phyloP scores from a whole-genome alignment of 2,329 filamentous ascomycete genomes.

The Biscogniauxia marginata region DNA sequence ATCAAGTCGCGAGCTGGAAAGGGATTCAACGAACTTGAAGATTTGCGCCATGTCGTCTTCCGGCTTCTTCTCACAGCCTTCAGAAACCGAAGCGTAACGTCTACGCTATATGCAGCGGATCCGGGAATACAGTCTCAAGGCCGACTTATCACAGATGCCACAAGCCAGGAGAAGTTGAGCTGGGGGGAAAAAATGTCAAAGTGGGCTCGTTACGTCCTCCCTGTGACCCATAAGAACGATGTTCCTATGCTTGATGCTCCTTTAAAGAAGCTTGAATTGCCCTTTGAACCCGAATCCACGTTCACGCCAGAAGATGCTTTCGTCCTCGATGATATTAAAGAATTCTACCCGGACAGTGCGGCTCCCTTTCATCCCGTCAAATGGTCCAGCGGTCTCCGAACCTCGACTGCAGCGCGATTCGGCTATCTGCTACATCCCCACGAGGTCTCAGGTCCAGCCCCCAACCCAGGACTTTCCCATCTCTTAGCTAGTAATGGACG shows the following conservation, averaged over 20 bases:
- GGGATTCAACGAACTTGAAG: conserved; percentile 32
- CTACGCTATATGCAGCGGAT: conserved; percentile 20
- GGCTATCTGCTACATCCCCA: conserved; percentile 46
- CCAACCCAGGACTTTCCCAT: conserved; percentile 3
- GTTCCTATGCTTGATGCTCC: neutral
- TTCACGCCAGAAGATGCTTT: neutral
- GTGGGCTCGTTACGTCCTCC: conserved; percentile 36
- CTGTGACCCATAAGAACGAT: conserved; percentile 9
- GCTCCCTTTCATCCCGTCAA: conserved; percentile 15
- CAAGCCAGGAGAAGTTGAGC: conserved; percentile 30
- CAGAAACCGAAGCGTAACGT: conserved; percentile 19
- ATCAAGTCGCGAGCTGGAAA: conserved; percentile 11
- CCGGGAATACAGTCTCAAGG: conserved; percentile 14
- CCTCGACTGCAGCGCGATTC: conserved; percentile 44
- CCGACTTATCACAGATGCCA: conserved; percentile 32
- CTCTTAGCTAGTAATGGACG: conserved; percentile 18
- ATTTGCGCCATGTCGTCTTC: conserved; percentile 43
- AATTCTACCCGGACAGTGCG: neutral
- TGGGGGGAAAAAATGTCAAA: conserved; percentile 37
- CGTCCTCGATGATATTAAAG: conserved; percentile 1
- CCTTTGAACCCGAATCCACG: conserved; percentile 14
- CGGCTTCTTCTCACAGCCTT: conserved; percentile 43
- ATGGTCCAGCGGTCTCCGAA: conserved; percentile 24
- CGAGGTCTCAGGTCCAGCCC: conserved; percentile 5
- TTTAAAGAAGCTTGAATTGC: conserved; percentile 15